Base-by-base conservation (phyloP, 2,329 filamentous ascomycete species). In the Tolypocladium inflatum region DNA sequence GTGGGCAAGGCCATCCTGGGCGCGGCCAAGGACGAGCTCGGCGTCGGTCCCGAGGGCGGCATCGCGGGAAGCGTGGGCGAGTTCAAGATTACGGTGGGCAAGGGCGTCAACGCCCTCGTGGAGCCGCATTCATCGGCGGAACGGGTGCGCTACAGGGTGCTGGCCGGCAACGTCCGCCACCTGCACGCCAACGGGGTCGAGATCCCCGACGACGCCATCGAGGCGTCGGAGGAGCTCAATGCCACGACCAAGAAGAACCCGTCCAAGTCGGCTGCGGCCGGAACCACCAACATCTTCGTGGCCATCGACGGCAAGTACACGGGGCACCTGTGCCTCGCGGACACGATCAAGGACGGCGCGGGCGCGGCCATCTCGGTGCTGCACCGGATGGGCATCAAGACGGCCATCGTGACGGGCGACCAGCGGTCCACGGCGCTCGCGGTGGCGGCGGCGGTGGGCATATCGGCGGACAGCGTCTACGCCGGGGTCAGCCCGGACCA, bases 391-490 rank as follows among this genome's bases (percentile, higher is more conserved):
- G 88, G 89, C 26, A 87, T 97, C 72, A 87, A 87, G 65, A 90
- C 90, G 13, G 91, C 91, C 54, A 91, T 99, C 64, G 90, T 99
- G 11, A 99, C 94, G 0, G 94, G 94, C 59, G 94, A 99, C 73
- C 91, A 96, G 66, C 83, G 83, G 43, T 84, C 88, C 37, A 93
- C 94, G 0, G 94, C 94, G 0, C 74, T 91, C 0, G 87, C 91
- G 17, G 91, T 97, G 42, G 94, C 93, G 3, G 78, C 83, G 1
- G 82, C 87, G 6, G 90, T 97, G 23, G 91, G 91, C 56, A 96
- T 99, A 59, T 76, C 88, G 1, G 68, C 81, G 1, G 81, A 87
- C 4, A 80, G 91, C 62, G 90, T 97, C 42, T 88, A 87, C 68
- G 91, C 94, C 15, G 89, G 90, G n/a, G 89, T 93, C 54, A 91